A percentile compares a stretch with the other conserved stretches of the same genome.
These are phyloP conservation scores for Trametes gibbosa DNA, from an alignment of 768 basidiomycete genomes.

Conservation along the genomic window DNA sequence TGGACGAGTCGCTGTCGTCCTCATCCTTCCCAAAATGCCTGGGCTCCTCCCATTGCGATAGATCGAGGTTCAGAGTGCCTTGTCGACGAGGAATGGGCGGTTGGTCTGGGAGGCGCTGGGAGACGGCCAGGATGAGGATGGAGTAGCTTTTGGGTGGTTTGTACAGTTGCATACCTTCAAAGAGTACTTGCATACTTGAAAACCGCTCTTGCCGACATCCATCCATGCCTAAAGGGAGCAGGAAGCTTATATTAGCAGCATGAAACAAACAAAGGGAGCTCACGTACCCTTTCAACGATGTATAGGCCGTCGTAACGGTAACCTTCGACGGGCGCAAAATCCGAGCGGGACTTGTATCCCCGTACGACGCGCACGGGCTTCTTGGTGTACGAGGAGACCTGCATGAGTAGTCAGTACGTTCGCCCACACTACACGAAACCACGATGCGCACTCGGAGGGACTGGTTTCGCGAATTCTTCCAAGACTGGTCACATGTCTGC, in stretches of 20 bases:
- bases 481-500: slow-evolving; percentile 19
- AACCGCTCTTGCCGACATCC: slow-evolving; percentile 17
- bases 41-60: slow-evolving; percentile 1
- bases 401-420: not conserved
- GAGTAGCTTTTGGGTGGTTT: no score
- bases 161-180: slow-evolving; percentile 1
- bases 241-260: not conserved
- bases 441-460: slow-evolving; percentile 11
- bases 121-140: not conserved
- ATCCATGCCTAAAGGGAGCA: slow-evolving; percentile 16
- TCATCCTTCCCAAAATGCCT: not conserved
- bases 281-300: slow-evolving; percentile 12
- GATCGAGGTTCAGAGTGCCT: not conserved
- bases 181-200: slow-evolving; percentile 18
- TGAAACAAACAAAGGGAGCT: no score
- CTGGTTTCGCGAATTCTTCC: slow-evolving; percentile 12
- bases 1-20: not conserved
- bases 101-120: slow-evolving; percentile 12
- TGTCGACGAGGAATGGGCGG: slow-evolving; percentile 10
- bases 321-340: slow-evolving; percentile 17
- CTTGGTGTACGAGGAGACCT: slow-evolving; percentile 17
- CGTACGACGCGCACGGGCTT: slow-evolving; percentile 23
- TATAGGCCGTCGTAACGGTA: slow-evolving; percentile 26
- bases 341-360: slow-evolving; percentile 14
- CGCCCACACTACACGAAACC: not conserved